Percentiles rank a stretch among this genome's conserved stretches.
phyloP scores from a whole-genome alignment of 345 rosid genomes.

The Aegle marmelos region DNA sequence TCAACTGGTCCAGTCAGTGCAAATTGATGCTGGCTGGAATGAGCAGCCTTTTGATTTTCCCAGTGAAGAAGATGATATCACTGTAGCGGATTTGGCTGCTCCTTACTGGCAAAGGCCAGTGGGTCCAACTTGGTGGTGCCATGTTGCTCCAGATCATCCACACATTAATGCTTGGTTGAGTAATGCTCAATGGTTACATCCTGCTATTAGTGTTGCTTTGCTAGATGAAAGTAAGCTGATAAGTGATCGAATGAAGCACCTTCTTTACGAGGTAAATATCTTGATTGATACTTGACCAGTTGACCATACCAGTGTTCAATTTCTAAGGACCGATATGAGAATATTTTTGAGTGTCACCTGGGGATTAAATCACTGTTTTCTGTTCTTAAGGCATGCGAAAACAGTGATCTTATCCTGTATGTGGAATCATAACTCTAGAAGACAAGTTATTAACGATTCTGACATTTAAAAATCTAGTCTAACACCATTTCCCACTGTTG shows the following conservation, averaged over 20 bases:
- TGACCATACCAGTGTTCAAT: background rate
- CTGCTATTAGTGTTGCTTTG: slow-evolving; percentile 50
- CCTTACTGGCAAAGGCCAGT: slow-evolving; percentile 56
- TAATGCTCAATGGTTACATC: slow-evolving; percentile 58
- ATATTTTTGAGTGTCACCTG: background rate
- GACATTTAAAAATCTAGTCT: background rate
- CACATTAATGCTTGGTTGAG: slow-evolving; percentile 42
- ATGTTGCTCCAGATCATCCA: slow-evolving; percentile 48
- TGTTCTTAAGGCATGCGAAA: background rate
- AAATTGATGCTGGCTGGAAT: slow-evolving; percentile 38
- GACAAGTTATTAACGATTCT: background rate
- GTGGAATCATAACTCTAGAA: no score
- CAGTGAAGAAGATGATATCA: slow-evolving; percentile 36
- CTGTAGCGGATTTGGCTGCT: slow-evolving; percentile 54
- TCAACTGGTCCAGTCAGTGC: slow-evolving; percentile 48
- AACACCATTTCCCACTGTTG: background rate
- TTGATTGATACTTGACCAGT: background rate
- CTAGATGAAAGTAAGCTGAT: slow-evolving; percentile 53
- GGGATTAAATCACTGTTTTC: background rate
- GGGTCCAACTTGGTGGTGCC: slow-evolving; percentile 77
- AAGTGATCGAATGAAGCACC: slow-evolving; percentile 67
- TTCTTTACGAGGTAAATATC: slow-evolving; percentile 51
- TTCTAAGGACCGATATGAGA: background rate
- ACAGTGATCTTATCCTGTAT: background rate
- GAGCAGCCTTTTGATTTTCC: slow-evolving; percentile 20